Conservation (phyloP, 1,139 yeast genomes). For the Candida freyschussii region DNA sequence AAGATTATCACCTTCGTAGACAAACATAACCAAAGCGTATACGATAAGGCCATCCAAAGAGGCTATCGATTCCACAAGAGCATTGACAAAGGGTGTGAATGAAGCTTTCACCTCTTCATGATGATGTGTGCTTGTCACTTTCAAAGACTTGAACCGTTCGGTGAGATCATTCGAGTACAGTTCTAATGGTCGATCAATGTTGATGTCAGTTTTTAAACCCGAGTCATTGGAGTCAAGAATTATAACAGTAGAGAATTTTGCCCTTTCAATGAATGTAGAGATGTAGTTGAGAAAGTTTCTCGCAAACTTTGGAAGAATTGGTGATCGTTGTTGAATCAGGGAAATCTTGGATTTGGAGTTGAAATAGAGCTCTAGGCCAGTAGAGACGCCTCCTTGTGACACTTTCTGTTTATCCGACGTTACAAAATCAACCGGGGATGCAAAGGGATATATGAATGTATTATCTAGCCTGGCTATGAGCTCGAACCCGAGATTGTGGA, state of each 20-base stretch:
- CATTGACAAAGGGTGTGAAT: slow-evolving; percentile 12
- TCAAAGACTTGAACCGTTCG: slow-evolving; percentile 15
- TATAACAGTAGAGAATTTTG: slow-evolving; percentile 45
- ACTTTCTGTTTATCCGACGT: slow-evolving; percentile 11
- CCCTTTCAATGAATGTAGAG: slow-evolving; percentile 47
- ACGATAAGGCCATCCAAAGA: slow-evolving; percentile 3
- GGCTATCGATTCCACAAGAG: slow-evolving; percentile 4
- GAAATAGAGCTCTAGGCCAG: slow-evolving; percentile 59
- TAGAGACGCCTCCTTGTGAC: slow-evolving; percentile 32
- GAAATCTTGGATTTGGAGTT: slow-evolving; percentile 39
- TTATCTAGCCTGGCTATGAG: slow-evolving; percentile 56
- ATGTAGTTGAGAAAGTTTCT: slow-evolving; percentile 39
- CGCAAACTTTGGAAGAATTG: slow-evolving; percentile 65
- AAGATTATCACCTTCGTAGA: slow-evolving; percentile 87
- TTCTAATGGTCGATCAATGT: slow-evolving; percentile 25
- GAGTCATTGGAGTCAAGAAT: slow-evolving; percentile 73
- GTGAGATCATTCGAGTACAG: slow-evolving; percentile 22
- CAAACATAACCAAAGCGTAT: slow-evolving; percentile 38
- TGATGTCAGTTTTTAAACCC: slow-evolving; percentile 35
- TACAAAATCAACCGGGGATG: slow-evolving; percentile 65
- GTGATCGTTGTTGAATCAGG: slow-evolving; percentile 77
- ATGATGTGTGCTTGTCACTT: slow-evolving; percentile 8
- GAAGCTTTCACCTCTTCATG: slow-evolving; percentile 1
- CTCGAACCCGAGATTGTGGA: slow-evolving; percentile 53
- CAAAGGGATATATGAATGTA: slow-evolving; percentile 69